These are phyloP conservation scores for Zygotorulaspora sp. DNA, from an alignment of 805 yeast species.

Conservation along the genomic window DNA sequence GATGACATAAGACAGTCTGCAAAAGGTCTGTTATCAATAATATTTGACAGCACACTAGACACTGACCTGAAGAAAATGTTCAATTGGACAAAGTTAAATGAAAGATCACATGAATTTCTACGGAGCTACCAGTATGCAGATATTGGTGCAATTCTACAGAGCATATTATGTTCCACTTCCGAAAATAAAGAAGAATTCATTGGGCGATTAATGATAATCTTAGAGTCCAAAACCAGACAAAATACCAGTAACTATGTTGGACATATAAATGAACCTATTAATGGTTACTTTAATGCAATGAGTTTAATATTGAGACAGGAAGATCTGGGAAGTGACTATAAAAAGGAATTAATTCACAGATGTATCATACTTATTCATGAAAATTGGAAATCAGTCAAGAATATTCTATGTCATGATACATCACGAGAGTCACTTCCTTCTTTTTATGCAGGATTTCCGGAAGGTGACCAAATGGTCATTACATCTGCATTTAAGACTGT, in stretches of 20 bases:
- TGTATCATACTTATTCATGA: constrained; percentile 12
- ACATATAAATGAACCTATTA: constrained; percentile 53
- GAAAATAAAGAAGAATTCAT: constrained; percentile 31
- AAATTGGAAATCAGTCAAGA: constrained; percentile 37
- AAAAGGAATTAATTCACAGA: constrained; percentile 2
- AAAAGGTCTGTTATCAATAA: constrained; percentile 41
- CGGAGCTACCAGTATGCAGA: constrained; percentile 59
- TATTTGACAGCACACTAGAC: constrained; percentile 20
- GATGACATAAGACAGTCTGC: constrained; percentile 67
- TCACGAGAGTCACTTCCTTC: constrained; percentile 63
- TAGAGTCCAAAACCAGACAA: constrained; percentile 35
- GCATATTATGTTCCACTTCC: constrained; percentile 43
- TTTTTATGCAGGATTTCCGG: constrained; percentile 38
- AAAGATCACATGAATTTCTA: constrained; percentile 38
- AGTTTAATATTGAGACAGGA: constrained; percentile 40
- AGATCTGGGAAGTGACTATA: constrained; percentile 9
- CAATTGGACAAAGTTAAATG: constrained; percentile 14
- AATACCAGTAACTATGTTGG: constrained; percentile 37
- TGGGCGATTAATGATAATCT: constrained; percentile 30
- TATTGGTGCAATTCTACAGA: constrained; percentile 68
- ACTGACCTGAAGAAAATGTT: constrained; percentile 2
- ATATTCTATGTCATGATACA: constrained; percentile 59
- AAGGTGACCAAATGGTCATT: constrained; percentile 44
- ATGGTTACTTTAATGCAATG: constrained; percentile 67
- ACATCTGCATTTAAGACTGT: constrained; percentile 81